Conservation (phyloP, 345 rosid genomes). For the Excoecaria agallocha region DNA sequence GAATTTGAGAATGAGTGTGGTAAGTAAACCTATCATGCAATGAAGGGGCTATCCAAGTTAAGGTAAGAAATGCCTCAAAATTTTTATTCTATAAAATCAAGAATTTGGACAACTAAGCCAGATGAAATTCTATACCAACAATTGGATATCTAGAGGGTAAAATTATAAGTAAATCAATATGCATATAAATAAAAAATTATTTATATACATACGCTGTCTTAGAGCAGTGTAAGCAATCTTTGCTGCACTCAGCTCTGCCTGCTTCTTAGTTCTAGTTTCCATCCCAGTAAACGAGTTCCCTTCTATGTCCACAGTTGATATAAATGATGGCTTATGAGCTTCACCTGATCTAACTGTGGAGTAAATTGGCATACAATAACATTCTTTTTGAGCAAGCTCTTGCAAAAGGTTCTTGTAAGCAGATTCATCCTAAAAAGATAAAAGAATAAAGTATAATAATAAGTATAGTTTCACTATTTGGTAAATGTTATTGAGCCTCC, state of each 20-base stretch:
- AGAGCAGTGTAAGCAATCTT: slow-evolving; percentile 52
- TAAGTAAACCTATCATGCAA: neutral
- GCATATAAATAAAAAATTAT: neutral
- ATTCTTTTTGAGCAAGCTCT: slow-evolving; percentile 50
- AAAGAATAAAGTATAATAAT: neutral
- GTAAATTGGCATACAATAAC: slow-evolving; percentile 45
- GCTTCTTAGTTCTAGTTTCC: slow-evolving; percentile 51
- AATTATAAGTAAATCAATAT: neutral
- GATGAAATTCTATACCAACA: neutral
- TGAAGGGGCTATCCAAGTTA: neutral
- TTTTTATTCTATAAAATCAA: neutral
- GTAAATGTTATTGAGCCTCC: neutral
- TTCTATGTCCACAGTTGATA: slow-evolving; percentile 46
- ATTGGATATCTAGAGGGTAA: neutral
- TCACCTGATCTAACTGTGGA: slow-evolving; percentile 43
- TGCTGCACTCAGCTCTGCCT: slow-evolving; percentile 70
- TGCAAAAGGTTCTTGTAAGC: slow-evolving; percentile 60
- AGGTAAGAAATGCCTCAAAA: neutral
- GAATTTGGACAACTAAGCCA: neutral
- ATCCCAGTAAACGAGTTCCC: slow-evolving; percentile 45
- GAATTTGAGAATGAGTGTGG: neutral
- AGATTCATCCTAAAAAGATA: slow-evolving; percentile 38
- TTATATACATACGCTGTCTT: slow-evolving; percentile 30
- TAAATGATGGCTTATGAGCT: slow-evolving; percentile 42
- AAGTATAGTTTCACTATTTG: neutral